Percentiles rank a stretch among this genome's conserved stretches.
phyloP scores from a whole-genome alignment of 78 protist species.

The Dictyostelium citrinum region DNA sequence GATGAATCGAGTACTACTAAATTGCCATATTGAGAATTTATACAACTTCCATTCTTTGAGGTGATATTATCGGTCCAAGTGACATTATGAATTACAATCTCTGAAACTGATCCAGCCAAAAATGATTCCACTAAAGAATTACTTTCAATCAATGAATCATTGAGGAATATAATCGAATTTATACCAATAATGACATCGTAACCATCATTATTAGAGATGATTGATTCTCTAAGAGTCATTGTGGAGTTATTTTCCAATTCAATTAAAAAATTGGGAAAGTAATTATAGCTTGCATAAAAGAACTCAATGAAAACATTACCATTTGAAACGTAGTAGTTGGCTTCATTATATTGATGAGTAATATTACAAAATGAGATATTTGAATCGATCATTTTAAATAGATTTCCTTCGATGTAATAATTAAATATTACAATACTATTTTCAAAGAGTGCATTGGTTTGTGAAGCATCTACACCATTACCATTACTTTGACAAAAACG shows the following conservation, averaged over 20 bases:
- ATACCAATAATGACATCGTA: background rate
- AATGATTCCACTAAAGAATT: background rate
- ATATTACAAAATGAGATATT: background rate
- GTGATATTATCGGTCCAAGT: background rate
- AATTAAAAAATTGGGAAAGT: background rate
- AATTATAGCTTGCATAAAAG: background rate
- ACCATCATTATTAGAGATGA: background rate
- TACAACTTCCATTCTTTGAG: background rate
- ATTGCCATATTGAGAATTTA: background rate
- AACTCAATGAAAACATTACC: background rate
- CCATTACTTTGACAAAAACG: background rate
- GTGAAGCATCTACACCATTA: background rate
- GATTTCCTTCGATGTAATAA: background rate
- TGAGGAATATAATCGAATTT: background rate
- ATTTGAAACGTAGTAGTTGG: background rate
- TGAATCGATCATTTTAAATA: background rate
- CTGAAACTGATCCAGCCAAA: no score
- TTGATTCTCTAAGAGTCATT: background rate
- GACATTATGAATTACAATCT: no score
- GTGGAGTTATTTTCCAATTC: background rate
- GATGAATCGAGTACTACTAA: background rate
- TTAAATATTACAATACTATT: background rate
- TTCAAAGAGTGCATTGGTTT: background rate
- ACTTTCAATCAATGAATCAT: background rate
- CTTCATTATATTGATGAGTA: background rate